Evolutionary conservation across 805 yeast species (phyloP).

Genomic region (Candida yuanshanica): DNA sequence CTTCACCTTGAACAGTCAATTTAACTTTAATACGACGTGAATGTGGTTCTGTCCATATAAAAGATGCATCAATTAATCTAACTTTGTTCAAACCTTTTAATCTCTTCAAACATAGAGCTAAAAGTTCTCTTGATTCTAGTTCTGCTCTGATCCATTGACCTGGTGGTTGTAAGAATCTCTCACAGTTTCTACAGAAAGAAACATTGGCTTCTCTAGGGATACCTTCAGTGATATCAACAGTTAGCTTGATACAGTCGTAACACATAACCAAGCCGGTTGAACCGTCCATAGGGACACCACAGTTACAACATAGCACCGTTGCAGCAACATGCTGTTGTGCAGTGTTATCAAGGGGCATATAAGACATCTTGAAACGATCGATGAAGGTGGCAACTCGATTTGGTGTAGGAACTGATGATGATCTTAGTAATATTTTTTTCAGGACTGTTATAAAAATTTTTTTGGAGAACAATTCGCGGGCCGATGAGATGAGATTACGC

Average conservation of each 20-base stretch:
- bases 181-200: conserved; percentile 96
- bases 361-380: conserved; percentile 24
- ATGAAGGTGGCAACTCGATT: neutral
- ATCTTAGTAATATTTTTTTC: neutral
- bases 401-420: neutral
- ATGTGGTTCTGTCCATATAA: conserved; percentile 99
- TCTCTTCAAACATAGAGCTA: conserved; percentile 85
- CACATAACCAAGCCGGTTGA: conserved; percentile 92
- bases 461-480: neutral
- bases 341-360: conserved; percentile 30
- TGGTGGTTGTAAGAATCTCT: conserved; percentile 92
- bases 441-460: neutral
- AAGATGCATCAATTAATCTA: conserved; percentile 86
- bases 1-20: conserved; percentile 95
- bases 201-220: conserved; percentile 91
- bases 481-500: conserved; percentile 1
- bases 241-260: conserved; percentile 91
- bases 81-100: conserved; percentile 84
- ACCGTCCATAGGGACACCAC: conserved; percentile 98
- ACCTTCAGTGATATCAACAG: conserved; percentile 90
- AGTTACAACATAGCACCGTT: conserved; percentile 93
- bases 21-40: conserved; percentile 90
- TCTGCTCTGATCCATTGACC: conserved; percentile 88
- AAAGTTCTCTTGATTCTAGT: conserved; percentile 84
- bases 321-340: conserved; percentile 44